Conservation (phyloP, 208 protist genomes). For the Leishmania braziliensis region DNA sequence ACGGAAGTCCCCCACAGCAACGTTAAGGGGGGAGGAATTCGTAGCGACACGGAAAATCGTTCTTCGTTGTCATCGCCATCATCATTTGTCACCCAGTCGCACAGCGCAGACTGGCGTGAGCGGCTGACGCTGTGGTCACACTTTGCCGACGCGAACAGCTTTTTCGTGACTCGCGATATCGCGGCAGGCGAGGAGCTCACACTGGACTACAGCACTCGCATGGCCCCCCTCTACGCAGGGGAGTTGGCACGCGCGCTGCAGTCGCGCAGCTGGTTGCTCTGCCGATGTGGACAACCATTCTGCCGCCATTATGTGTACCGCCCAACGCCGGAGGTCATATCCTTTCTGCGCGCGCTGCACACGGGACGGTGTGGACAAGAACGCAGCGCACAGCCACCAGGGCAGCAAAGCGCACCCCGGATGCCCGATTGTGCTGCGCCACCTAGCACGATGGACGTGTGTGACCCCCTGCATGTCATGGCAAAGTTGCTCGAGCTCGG, state of each 20-base stretch:
- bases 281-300: slow-evolving; percentile 46
- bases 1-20: neutral
- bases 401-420: neutral
- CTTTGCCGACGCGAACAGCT: slow-evolving; percentile 79
- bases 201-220: slow-evolving; percentile 65
- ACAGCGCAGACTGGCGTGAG: slow-evolving; percentile 19
- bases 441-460: slow-evolving; percentile 1
- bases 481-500: slow-evolving; percentile 38
- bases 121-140: slow-evolving; percentile 42
- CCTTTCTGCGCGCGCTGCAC: slow-evolving; percentile 12
- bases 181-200: slow-evolving; percentile 70
- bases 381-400: neutral
- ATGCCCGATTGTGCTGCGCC: neutral
- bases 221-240: slow-evolving; percentile 51
- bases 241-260: slow-evolving; percentile 22
- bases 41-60: neutral
- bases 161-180: slow-evolving; percentile 68
- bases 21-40: neutral
- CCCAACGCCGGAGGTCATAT: slow-evolving; percentile 12
- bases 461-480: slow-evolving; percentile 25
- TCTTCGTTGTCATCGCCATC: neutral
- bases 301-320: slow-evolving; percentile 72
- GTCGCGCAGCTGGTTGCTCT: slow-evolving; percentile 43
- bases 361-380: neutral
- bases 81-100: neutral